Evolutionary conservation across 2,329 filamentous ascomycete genomes (phyloP), one percentile per base, ranked within the genome.

Genomic region (Trichoderma atrobrunneum): DNA sequence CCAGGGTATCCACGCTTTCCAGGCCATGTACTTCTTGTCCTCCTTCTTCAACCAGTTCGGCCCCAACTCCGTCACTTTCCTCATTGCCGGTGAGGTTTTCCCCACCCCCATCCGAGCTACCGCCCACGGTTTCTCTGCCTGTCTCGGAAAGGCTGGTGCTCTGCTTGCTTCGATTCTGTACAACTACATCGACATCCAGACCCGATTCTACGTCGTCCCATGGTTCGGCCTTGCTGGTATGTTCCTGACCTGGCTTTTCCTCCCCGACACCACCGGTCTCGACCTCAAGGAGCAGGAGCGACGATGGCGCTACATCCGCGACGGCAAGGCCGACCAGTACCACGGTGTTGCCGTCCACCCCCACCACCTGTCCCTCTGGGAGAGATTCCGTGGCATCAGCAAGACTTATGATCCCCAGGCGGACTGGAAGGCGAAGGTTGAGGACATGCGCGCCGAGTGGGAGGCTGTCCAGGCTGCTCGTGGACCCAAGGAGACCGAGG

Each of bases 41-140:
- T 97, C 93, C 28, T 98, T 98, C 87, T 98, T 98, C 91, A 98
- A 98, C 88, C 95, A 98, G 81, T 98, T 98, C 79, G 95, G 95
- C 14, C 95, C 95, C 82, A 98, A 98, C 88, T 92, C 90, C 61
- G 94, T 98, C 78, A 97, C 95, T 74, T 98, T 98, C 92, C 89
- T 98, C 76, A 93, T 97, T 43, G 95, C 95, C 57, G 95, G 94
- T 57, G 95, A 98, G 82, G 94, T 97, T n/a, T 98, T 93, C 87
- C 95, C 95, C 11, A 97, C 95, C 0, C 93, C 95, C 11, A 91
- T 98, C 76, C 94, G 95, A 78, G 95, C 95, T 76, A 94, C 93
- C 21, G 95, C 95, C 66, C 95, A 98, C 86, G 95, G 95, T 72
- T 93, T 98, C 84, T 94, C 93, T n/a, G 95, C 95, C 75, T 95